Evolutionary conservation across 2,329 filamentous ascomycete genomes (phyloP), one percentile per base, ranked within the genome.

Genomic region (Aspergillus tanneri): DNA sequence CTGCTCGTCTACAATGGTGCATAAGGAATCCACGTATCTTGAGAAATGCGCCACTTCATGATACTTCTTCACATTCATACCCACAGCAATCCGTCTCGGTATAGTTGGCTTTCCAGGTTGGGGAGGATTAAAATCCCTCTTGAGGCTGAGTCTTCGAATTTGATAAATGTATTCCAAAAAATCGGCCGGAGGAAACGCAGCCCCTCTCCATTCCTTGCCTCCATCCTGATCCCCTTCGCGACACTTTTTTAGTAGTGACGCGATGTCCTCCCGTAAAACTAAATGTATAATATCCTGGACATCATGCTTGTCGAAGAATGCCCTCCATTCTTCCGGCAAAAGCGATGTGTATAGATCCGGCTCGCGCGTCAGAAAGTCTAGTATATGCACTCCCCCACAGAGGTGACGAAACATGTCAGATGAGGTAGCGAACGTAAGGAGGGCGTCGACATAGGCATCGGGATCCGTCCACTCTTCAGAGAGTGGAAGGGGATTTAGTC

Each of bases 321-420:
- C 65, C 55, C 88, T 83, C 93, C 93, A 99, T 68, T 90, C 84
- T 51, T 79, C 67, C 0, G 90, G 88, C 1, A 99, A 70, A 1
- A 92, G 80, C 1, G 80, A 77, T 43, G 86, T 82, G 67, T 96
- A 99, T 0, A 96, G 78, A 54, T 90, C 87, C 4, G 90, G 88
- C 39, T 90, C 82, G 34, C 83, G 82, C 2, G 90, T 96, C 72
- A 96, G 90, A 71, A 99, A 97, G 68, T 99, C 93, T 47, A 97
- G 79, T 54, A 99, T 91, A 65, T 99, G 93, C 1, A 97, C 88
- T n/a, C 92, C 91, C 45, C 93, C 93, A 65, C 90, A 96, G n/a
- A 99, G 78, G 21, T 88, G 89, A 56, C 89, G 87, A 59, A 96
- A 90, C 1, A 90, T 77, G 45, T 85, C 81, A 37, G 87, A 88